phyloP scores from a whole-genome alignment of 2,329 filamentous ascomycete genomes.

The Venturia pyrina region DNA sequence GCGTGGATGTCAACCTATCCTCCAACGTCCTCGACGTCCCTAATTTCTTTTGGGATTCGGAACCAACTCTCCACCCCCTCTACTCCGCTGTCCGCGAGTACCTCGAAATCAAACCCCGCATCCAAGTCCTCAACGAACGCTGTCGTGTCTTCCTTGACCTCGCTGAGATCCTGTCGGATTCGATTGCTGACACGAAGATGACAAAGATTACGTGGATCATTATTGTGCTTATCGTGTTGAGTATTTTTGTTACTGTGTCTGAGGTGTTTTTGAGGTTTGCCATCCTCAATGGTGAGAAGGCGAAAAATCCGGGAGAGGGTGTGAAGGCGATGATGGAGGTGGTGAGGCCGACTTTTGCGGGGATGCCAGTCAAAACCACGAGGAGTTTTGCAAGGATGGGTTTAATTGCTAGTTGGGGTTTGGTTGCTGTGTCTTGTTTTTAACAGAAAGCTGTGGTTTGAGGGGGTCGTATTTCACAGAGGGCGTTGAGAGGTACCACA shows the following conservation, averaged over 20 bases:
- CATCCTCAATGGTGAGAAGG: constrained; percentile 8
- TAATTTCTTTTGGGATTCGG: constrained; percentile 97
- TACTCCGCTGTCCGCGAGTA: constrained; percentile 95
- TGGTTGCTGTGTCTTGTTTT: constrained; percentile 1
- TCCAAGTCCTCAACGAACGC: constrained; percentile 92
- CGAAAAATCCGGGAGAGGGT: not conserved
- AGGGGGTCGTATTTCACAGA: not conserved
- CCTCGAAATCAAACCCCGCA: constrained; percentile 90
- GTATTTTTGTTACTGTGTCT: constrained; percentile 80
- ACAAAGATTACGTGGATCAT: constrained; percentile 96
- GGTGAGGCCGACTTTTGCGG: not conserved
- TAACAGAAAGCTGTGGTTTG: not conserved
- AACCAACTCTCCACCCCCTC: constrained; percentile 87
- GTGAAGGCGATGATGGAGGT: not conserved
- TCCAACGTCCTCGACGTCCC: constrained; percentile 94
- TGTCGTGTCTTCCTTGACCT: constrained; percentile 95
- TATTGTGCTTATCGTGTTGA: constrained; percentile 84
- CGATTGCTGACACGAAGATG: constrained; percentile 90
- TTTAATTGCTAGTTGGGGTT: not conserved
- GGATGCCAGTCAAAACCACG: not conserved
- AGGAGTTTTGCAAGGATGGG: constrained; percentile 9
- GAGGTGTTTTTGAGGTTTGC: constrained; percentile 83
- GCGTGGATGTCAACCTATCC: constrained; percentile 94
- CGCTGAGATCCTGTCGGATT: constrained; percentile 87
- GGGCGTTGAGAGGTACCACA: no score